Evolutionary conservation across 768 basidiomycete species (phyloP), one percentile per base, ranked within the genome.

Genomic region (Gloeophyllum trabeum): DNA sequence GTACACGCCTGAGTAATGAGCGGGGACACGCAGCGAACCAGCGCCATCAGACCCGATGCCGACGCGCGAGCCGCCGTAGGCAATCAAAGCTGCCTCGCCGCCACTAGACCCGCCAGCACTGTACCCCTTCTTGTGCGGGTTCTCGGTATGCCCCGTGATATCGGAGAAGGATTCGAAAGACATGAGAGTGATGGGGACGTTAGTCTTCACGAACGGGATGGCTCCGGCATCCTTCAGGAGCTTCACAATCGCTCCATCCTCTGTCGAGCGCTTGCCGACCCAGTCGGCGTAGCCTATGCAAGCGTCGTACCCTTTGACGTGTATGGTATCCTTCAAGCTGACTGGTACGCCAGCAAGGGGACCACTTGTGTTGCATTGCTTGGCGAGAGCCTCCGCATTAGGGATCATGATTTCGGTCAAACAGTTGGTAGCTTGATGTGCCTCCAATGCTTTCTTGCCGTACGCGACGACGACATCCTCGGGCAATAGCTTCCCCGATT

Each of bases 331-430:
- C 48, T 75, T 75, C 47, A 76, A 30, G 39, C 67, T 68, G 44
- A 75, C 55, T 4, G 64, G 71, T 1, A 75, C 62, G 18, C 73
- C 73, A 14, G 69, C 61, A 7, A 75, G 56, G 0, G 61, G 50
- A 6, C 30, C 35, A 1, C 48, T 44, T 43, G 56, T 23, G 13
- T 34, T 3, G 41, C 44, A 22, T 43, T 43, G 6, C 32, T 30
- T 21, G 10, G 51, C 41, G 39, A 23, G 45, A 36, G 59, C 44
- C 24, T 61, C 59, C 16, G 36, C 36, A 10, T 21, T 10, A 7
- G 60, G 58, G 32, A 71, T 53, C 49, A n/a, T n/a, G n/a, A 86
- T 75, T 71, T 90, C 87, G 1, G 88, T 91, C 34, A 89, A 50
- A 51, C 83, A 86, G 52, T 89, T 90, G 3, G 79, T 82, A 46